Evolutionary conservation across 2,329 filamentous ascomycete genomes (phyloP).

Genomic region (Zasmidium angulare): DNA sequence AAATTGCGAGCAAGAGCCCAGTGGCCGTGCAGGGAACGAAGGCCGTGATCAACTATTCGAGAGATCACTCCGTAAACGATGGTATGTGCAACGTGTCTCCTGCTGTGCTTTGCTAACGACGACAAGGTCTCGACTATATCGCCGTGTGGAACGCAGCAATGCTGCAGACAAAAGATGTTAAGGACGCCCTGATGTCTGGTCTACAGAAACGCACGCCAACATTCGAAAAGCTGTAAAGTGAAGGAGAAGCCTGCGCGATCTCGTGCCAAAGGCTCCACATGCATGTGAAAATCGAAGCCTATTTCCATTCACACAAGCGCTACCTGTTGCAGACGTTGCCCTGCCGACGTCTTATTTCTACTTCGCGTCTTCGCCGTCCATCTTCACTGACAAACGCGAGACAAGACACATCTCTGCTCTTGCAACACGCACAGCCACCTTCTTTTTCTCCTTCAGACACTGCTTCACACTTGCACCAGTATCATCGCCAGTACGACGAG

Average conservation of each 20-base stretch:
- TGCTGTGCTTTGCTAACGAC: background rate
- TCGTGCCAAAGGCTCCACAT: background rate
- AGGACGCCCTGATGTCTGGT: constrained; percentile 22
- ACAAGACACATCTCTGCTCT: too few species aligned
- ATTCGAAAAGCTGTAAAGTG: constrained; percentile 23
- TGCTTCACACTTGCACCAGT: too few species aligned
- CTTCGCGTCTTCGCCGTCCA: too few species aligned
- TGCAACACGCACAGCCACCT: too few species aligned
- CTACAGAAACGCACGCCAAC: constrained; percentile 25
- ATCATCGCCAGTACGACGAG: too few species aligned
- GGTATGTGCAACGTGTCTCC: constrained; percentile 58
- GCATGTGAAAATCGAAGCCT: background rate
- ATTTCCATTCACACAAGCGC: background rate
- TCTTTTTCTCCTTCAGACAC: too few species aligned
- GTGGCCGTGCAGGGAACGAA: constrained; percentile 86
- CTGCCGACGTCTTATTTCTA: too few species aligned
- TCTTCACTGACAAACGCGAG: too few species aligned
- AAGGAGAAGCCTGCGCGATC: background rate
- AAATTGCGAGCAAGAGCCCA: constrained; percentile 81
- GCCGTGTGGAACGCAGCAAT: constrained; percentile 28
- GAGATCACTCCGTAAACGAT: constrained; percentile 74
- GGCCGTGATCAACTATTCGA: constrained; percentile 77
- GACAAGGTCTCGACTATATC: constrained; percentile 22
- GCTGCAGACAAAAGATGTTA: constrained; percentile 26
- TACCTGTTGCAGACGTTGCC: too few species aligned